Evolutionary conservation across 164 flowering plant species (phyloP).

Genomic region (Paratinospora sagittata): DNA sequence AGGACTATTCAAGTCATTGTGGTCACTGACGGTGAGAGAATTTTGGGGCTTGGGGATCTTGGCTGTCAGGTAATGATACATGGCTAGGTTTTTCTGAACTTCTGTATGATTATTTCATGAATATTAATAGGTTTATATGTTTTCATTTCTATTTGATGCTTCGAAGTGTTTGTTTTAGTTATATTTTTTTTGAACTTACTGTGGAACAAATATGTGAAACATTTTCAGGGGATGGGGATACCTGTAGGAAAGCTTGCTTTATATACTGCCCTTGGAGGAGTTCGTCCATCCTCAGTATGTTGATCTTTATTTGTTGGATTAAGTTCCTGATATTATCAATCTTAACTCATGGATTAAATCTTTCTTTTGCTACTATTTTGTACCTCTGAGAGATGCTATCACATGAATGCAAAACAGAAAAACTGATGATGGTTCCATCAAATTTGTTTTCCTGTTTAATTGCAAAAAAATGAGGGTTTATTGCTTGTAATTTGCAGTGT

Average conservation of each 20-base stretch:
- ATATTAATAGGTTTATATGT: background rate
- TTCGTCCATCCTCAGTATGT: constrained; percentile 81
- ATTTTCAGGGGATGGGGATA: constrained; percentile 82
- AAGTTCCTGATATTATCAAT: background rate
- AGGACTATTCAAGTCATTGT: constrained; percentile 63
- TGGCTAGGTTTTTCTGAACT: background rate
- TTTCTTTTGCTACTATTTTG: too few species aligned
- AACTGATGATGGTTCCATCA: background rate
- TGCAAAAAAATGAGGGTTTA: background rate
- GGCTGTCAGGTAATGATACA: constrained; percentile 61
- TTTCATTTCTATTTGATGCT: background rate
- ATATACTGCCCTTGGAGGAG: constrained; percentile 82
- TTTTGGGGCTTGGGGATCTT: constrained; percentile 82
- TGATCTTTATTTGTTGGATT: background rate
- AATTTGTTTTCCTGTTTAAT: background rate
- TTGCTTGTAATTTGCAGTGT: constrained; percentile 49
- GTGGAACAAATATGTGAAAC: background rate
- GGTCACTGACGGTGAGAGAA: constrained; percentile 84
- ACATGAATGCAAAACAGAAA: background rate
- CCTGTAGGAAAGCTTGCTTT: constrained; percentile 85
- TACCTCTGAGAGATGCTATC: background rate
- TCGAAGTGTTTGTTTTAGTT: background rate
- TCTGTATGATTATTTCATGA: background rate
- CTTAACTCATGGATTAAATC: background rate
- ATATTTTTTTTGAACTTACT: too few species aligned